phyloP scores from a whole-genome alignment of 495 filamentous ascomycete genomes.

The Bombardia bombarda region DNA sequence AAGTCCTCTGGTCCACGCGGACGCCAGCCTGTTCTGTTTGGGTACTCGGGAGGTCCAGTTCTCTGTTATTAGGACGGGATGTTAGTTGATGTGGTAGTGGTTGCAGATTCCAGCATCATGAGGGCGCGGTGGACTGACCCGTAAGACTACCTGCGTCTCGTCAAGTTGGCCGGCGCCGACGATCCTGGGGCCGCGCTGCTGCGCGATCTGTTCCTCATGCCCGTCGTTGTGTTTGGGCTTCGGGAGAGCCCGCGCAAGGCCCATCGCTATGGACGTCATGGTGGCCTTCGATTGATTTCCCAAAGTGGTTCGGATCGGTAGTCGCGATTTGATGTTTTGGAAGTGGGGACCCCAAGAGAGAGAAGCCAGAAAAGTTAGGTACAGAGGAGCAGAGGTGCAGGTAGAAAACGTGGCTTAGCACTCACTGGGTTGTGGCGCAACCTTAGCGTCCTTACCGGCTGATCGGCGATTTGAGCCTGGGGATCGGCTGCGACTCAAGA shows the following conservation, averaged over 20 bases:
- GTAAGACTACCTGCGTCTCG: slow-evolving; percentile 79
- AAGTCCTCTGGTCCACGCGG: slow-evolving; percentile 82
- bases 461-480: too few species aligned
- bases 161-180: slow-evolving; percentile 70
- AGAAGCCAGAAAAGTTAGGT: too few species aligned
- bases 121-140: slow-evolving; percentile 39
- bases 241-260: slow-evolving; percentile 74
- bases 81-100: slow-evolving; percentile 5
- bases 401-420: too few species aligned
- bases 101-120: too few species aligned
- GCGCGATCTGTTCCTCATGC: slow-evolving; percentile 70
- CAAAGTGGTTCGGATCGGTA: slow-evolving; percentile 1
- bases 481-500: too few species aligned
- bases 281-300: slow-evolving; percentile 5
- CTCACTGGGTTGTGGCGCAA: too few species aligned
- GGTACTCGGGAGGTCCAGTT: slow-evolving; percentile 79
- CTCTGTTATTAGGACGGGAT: slow-evolving; percentile 38
- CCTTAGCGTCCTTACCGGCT: too few species aligned
- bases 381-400: too few species aligned
- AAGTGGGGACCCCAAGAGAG: slow-evolving; percentile 14
- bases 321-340: slow-evolving; percentile 6
- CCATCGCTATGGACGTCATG: slow-evolving; percentile 67
- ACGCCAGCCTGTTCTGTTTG: slow-evolving; percentile 78
- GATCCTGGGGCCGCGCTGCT: slow-evolving; percentile 70
- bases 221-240: slow-evolving; percentile 85